These are phyloP conservation scores for Xylaria longipes DNA, from an alignment of 495 filamentous ascomycete species.

Conservation along the genomic window DNA sequence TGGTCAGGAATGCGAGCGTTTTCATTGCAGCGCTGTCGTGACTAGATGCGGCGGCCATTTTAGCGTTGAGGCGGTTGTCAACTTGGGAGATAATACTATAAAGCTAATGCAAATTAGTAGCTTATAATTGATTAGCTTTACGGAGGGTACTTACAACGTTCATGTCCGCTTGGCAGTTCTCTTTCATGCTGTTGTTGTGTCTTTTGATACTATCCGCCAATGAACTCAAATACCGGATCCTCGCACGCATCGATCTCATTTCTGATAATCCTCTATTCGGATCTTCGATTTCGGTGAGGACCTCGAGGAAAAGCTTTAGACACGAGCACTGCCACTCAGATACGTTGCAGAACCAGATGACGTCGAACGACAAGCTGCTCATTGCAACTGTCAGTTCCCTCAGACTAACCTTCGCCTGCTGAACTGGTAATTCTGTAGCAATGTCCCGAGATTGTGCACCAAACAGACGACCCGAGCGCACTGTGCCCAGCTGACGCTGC, in stretches of 20 bases:
- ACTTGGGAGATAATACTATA: conserved; percentile 26
- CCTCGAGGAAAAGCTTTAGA: neutral
- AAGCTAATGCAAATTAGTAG: neutral
- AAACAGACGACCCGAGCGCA: conserved; percentile 6
- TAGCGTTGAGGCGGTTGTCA: conserved; percentile 43
- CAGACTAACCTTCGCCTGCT: conserved; percentile 13
- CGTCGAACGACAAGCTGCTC: conserved; percentile 14
- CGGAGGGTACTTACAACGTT: neutral
- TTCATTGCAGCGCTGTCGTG: conserved; percentile 44
- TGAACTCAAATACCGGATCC: conserved; percentile 7
- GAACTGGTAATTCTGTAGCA: conserved; percentile 1
- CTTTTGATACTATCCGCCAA: conserved; percentile 5
- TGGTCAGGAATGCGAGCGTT: conserved; percentile 39
- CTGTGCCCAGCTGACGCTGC: conserved; percentile 8
- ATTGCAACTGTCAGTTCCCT: conserved; percentile 10
- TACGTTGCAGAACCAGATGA: conserved; percentile 8
- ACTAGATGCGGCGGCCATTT: conserved; percentile 40
- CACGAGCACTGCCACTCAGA: conserved; percentile 6
- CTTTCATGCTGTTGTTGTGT: conserved; percentile 9
- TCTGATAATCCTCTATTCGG: neutral
- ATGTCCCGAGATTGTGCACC: neutral
- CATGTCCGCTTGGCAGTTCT: conserved; percentile 12
- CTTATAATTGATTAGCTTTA: neutral
- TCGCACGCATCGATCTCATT: neutral
- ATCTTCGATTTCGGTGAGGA: neutral